Evolutionary conservation across 2,329 filamentous ascomycete genomes (phyloP).

Genomic region (Metarhizium rileyi): DNA sequence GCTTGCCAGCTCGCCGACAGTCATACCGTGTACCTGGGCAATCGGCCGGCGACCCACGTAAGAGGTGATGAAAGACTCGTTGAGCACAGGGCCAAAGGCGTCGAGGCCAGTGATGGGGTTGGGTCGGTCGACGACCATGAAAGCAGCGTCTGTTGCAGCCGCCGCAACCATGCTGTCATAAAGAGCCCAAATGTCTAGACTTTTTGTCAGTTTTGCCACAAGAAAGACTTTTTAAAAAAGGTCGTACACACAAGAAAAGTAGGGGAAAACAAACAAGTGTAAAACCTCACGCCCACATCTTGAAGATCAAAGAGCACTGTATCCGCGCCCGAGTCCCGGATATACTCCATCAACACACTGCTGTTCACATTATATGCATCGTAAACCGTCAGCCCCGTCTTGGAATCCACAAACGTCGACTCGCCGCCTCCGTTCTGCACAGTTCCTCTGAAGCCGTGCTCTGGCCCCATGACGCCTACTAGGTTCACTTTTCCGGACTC

Average conservation of each 20-base stretch:
- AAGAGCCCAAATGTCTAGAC: constrained; percentile 11
- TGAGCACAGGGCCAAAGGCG: constrained; percentile 1
- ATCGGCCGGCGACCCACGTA: constrained; percentile 4
- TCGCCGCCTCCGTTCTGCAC: constrained; percentile 7
- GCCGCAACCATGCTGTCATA: constrained; percentile 9
- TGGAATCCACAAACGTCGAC: constrained; percentile 6
- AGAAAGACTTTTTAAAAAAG: not conserved
- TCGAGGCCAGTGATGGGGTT: constrained; percentile 9
- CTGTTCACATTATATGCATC: constrained; percentile 6
- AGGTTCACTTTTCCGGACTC: constrained; percentile 7
- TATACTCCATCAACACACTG: constrained; percentile 1
- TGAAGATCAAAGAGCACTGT: constrained; percentile 7
- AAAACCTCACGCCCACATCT: constrained; percentile 9
- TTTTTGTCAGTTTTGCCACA: too few relatives aligned
- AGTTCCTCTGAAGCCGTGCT: constrained; percentile 8
- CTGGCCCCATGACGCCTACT: constrained; percentile 9
- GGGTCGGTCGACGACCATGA: constrained; percentile 8
- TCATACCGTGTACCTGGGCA: constrained; percentile 11
- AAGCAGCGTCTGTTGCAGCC: constrained; percentile 1
- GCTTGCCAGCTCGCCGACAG: constrained; percentile 8
- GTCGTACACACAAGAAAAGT: not conserved
- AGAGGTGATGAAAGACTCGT: not conserved
- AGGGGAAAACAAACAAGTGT: constrained; percentile 2
- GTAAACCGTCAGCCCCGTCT: constrained; percentile 9
- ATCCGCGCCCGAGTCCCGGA: constrained; percentile 8